phyloP scores from a whole-genome alignment of 805 yeast species.

The Metschnikowia cerradonensis region DNA sequence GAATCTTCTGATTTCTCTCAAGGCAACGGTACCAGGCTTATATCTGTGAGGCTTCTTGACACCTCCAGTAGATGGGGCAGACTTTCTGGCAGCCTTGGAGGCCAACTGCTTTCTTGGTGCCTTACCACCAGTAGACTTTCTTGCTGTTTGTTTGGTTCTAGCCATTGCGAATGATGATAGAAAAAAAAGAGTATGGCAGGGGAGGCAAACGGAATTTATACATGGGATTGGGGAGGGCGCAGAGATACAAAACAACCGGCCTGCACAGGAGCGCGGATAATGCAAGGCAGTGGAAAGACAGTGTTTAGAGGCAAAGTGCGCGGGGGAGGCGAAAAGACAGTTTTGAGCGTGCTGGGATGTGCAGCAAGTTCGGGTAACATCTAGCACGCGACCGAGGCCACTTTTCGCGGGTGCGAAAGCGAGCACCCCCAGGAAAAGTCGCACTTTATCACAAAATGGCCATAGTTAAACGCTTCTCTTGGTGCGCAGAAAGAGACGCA shows the following conservation, averaged over 20 bases:
- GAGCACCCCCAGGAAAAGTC: background rate
- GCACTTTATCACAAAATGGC: constrained; percentile 8
- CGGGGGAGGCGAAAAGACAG: constrained; percentile 4
- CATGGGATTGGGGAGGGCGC: constrained; percentile 5
- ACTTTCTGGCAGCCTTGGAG: constrained; percentile 47
- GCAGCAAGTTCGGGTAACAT: constrained; percentile 6
- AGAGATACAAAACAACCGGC: background rate
- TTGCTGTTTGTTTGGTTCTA: constrained; percentile 46
- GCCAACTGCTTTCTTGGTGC: constrained; percentile 49
- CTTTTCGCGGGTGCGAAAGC: constrained; percentile 10
- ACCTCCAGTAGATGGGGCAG: constrained; percentile 46
- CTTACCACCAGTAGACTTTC: constrained; percentile 48
- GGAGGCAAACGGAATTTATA: constrained; percentile 8
- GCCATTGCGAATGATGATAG: constrained; percentile 27
- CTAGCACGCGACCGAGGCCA: constrained; percentile 10
- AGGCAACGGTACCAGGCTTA: constrained; percentile 49
- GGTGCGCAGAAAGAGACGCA: constrained; percentile 9
- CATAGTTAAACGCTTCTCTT: constrained; percentile 15
- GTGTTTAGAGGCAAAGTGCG: background rate
- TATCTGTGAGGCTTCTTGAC: constrained; percentile 48
- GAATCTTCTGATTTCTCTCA: constrained; percentile 48
- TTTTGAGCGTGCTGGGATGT: constrained; percentile 10
- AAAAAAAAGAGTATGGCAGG: background rate
- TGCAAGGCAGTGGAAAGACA: background rate
- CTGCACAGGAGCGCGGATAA: background rate